These are phyloP conservation scores for Tilletia caries DNA, from an alignment of 1,284 basidiomycete species.

Conservation along the genomic window DNA sequence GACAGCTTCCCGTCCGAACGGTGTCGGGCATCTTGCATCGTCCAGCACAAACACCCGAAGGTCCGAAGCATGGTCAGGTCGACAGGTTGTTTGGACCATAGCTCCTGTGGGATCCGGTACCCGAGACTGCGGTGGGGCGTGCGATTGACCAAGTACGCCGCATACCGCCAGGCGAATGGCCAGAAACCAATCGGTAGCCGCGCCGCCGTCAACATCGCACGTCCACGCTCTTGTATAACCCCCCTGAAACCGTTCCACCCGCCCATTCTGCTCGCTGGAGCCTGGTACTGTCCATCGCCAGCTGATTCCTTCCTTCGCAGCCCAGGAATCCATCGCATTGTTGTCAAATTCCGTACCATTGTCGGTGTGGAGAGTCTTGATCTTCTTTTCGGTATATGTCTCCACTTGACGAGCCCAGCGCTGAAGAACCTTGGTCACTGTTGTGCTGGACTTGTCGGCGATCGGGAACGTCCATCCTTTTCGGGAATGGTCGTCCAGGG, in stretches of 20 bases:
- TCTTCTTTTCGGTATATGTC: neutral
- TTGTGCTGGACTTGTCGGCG: no score
- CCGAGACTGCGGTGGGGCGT: neutral
- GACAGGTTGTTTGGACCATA: neutral
- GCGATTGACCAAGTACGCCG: neutral
- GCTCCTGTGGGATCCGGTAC: neutral
- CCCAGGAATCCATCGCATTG: neutral
- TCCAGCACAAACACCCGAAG: neutral
- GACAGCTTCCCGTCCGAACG: neutral
- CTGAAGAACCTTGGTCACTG: neutral
- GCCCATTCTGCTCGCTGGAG: neutral
- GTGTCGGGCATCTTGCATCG: neutral
- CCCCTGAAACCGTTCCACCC: neutral
- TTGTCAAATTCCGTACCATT: neutral
- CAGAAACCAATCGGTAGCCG: neutral
- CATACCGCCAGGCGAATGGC: neutral
- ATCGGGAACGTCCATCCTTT: no score
- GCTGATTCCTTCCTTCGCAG: neutral
- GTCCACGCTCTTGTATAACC: neutral
- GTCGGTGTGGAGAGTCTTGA: neutral
- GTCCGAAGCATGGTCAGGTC: neutral
- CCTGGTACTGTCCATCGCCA: neutral
- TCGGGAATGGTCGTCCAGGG: no score
- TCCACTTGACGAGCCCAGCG: neutral
- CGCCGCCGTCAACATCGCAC: neutral